phyloP scores from a whole-genome alignment of 306 rosid species.

The Quercus cerris region DNA sequence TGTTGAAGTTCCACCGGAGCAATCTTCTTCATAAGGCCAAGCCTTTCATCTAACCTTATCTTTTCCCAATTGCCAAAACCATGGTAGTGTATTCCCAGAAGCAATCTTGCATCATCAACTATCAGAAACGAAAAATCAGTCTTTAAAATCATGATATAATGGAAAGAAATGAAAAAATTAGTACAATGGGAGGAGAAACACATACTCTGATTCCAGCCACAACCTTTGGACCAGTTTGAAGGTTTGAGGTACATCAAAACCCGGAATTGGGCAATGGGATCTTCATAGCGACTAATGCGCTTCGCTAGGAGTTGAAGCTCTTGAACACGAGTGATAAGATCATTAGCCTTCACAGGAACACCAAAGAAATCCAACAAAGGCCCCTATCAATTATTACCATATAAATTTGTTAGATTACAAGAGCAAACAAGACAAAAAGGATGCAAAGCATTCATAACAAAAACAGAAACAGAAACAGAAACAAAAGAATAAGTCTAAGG shows the following conservation, averaged over 20 bases:
- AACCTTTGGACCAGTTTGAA: constrained; percentile 99
- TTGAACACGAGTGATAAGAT: constrained; percentile 81
- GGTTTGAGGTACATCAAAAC: constrained; percentile 81
- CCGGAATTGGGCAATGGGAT: constrained; percentile 92
- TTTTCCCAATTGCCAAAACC: constrained; percentile 99
- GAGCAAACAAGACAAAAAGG: constrained; percentile 15
- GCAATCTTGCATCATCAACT: constrained; percentile 99
- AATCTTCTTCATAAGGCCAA: constrained; percentile 88
- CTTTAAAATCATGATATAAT: constrained; percentile 10
- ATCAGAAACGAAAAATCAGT: constrained; percentile 18
- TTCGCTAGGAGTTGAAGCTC: constrained; percentile 88
- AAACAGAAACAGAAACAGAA: neutral
- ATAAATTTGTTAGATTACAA: constrained; percentile 16
- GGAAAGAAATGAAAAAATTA: neutral
- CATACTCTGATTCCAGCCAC: constrained; percentile 99
- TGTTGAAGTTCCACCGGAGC: constrained; percentile 99
- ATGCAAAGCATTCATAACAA: neutral
- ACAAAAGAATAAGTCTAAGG: constrained; percentile 6
- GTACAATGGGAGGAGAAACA: constrained; percentile 26
- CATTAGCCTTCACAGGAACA: constrained; percentile 91
- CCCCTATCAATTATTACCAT: constrained; percentile 60
- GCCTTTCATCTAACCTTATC: constrained; percentile 89
- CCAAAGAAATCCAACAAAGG: constrained; percentile 97
- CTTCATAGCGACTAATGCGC: constrained; percentile 89
- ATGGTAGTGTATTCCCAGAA: constrained; percentile 85